Base-by-base conservation (phyloP, 2,329 filamentous ascomycete genomes). In the Curvularia sp. region DNA sequence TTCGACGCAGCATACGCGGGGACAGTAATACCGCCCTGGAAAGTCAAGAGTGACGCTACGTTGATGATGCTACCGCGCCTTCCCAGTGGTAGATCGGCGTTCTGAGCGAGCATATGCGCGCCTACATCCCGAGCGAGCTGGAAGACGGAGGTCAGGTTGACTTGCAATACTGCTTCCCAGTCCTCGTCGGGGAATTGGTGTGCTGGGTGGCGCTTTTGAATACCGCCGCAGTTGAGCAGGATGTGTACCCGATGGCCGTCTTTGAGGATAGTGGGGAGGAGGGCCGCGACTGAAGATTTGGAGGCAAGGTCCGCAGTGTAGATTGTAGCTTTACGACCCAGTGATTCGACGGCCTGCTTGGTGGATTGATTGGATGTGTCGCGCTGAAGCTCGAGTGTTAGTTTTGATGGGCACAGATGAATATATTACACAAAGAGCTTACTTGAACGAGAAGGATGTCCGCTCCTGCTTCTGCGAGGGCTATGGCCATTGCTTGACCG, bases 1-100 rank as follows among this genome's bases (percentile, higher is more conserved):
- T 97, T 97, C 61, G 86, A 87, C 0, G 92, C 91, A 0, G 93
- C 89, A 74, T 97, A 97, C 1, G 93, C 93, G 0, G 92, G 92
- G 1, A 97, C 91, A 0, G 90, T 96, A 65, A 97, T 83, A 0
- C 93, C 93, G 53, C 93, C 93, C 74, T 96, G 91, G 82, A 94
- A 94, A 46, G 87, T 87, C 36, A 96, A 84, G 39, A 97, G 84
- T 12, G 87, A 91, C 10, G 89, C 92, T 55, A 96, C 87, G 79
- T 96, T 97, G 81, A 97, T 89, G 79, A 97, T 89, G 71, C 83
- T 84, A 23, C 90, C 90, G 57, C 85, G 80, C 38, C 88, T 84
- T 64, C 78, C 71, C 0, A 75, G 64, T 5, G 77, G 70, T 9
- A 89, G 84, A 2, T 77, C 75, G 13, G 79, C 69, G 3, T 73